These are phyloP conservation scores for Leishmania braziliensis DNA, from an alignment of 208 protist genomes.

Conservation along the genomic window DNA sequence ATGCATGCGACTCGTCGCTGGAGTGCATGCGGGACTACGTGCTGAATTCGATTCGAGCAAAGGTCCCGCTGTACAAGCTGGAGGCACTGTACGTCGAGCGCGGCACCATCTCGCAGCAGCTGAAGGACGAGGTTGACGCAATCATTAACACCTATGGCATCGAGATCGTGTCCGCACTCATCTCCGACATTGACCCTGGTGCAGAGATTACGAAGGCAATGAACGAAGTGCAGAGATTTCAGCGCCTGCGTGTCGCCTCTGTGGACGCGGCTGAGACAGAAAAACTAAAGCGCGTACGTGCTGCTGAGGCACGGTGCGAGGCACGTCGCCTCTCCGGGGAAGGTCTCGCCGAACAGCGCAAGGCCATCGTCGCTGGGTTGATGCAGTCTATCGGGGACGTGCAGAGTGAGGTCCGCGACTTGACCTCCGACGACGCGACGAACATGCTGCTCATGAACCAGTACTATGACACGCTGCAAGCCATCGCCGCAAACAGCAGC, in stretches of 20 bases:
- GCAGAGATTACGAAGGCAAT: constrained; percentile 63
- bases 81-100: constrained; percentile 80
- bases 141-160: constrained; percentile 70
- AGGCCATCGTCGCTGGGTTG: constrained; percentile 69
- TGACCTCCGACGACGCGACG: constrained; percentile 56
- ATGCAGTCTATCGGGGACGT: constrained; percentile 57
- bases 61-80: constrained; percentile 79
- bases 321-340: constrained; percentile 62
- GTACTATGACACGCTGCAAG: constrained; percentile 83
- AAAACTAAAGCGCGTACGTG: constrained; percentile 70
- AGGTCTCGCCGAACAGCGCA: constrained; percentile 68
- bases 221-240: constrained; percentile 73
- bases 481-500: constrained; percentile 41
- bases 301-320: constrained; percentile 72
- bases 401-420: constrained; percentile 43
- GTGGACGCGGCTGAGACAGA: constrained; percentile 79
- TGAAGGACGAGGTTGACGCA: constrained; percentile 68
- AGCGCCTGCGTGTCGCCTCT: constrained; percentile 74
- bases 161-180: constrained; percentile 69
- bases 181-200: constrained; percentile 78
- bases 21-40: constrained; percentile 65
- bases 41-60: constrained; percentile 66
- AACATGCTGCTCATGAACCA: constrained; percentile 82
- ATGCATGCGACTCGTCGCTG: constrained; percentile 46
- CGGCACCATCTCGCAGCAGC: constrained; percentile 72